Evolutionary conservation across 768 basidiomycete genomes (phyloP).

Genomic region (Hemileccinum impolitum): DNA sequence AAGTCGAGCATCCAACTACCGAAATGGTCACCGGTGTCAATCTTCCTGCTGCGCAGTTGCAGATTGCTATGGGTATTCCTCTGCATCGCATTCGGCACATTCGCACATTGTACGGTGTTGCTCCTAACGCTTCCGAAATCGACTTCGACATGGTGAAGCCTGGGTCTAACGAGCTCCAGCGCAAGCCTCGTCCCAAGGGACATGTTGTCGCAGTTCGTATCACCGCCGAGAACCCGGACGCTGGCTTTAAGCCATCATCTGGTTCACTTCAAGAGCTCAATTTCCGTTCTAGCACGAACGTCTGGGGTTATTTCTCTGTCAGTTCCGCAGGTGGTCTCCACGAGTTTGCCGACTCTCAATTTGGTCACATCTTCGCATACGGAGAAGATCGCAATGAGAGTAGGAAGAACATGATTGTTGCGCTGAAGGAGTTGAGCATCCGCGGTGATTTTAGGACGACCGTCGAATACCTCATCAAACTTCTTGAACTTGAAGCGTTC

Average conservation of each 20-base stretch:
- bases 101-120: conserved; percentile 91
- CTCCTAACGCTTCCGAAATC: conserved; percentile 88
- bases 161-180: conserved; percentile 82
- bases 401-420: conserved; percentile 99
- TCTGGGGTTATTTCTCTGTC: conserved; percentile 99
- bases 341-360: conserved; percentile 98
- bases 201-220: conserved; percentile 99
- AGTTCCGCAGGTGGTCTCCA: conserved; percentile 93
- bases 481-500: conserved; percentile 93
- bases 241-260: conserved; percentile 98
- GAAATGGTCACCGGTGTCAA: conserved; percentile 99
- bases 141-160: conserved; percentile 96
- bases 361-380: conserved; percentile 98
- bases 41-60: conserved; percentile 94
- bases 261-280: conserved; percentile 97
- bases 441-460: conserved; percentile 98
- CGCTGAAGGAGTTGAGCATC: conserved; percentile 96
- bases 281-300: conserved; percentile 98
- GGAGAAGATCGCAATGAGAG: conserved; percentile 94
- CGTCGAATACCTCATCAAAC: conserved; percentile 98
- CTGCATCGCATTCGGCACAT: conserved; percentile 95
- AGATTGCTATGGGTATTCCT: conserved; percentile 97
- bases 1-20: conserved; percentile 99
- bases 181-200: conserved; percentile 94
- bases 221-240: conserved; percentile 98